phyloP scores from a whole-genome alignment of 2,329 filamentous ascomycete genomes.

The Fusarium circinatum region DNA sequence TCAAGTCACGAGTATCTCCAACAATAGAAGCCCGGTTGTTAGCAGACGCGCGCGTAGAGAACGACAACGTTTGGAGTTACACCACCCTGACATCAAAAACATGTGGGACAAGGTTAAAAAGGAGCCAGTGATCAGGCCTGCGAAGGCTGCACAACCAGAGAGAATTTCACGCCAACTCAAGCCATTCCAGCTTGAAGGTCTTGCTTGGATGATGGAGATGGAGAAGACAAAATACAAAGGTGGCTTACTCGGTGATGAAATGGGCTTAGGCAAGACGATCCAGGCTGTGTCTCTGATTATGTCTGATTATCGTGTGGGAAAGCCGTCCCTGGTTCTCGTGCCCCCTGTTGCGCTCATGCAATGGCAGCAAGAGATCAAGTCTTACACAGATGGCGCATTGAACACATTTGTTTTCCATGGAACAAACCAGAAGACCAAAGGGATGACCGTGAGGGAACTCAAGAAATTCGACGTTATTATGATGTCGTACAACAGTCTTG shows the following conservation, averaged over 20 bases:
- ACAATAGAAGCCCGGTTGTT: constrained; percentile 46
- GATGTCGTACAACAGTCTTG: constrained; percentile 94
- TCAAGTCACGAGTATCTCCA: constrained; percentile 33
- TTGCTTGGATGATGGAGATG: constrained; percentile 94
- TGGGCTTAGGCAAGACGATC: constrained; percentile 99
- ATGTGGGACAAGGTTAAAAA: constrained; percentile 86
- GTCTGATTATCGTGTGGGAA: constrained; percentile 90
- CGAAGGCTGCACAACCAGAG: constrained; percentile 61
- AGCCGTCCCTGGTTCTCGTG: constrained; percentile 87
- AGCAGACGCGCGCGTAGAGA: constrained; percentile 53
- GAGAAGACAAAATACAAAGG: constrained; percentile 88
- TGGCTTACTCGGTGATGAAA: constrained; percentile 93
- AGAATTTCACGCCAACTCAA: constrained; percentile 87
- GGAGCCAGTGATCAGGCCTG: constrained; percentile 71
- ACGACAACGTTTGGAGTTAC: constrained; percentile 74
- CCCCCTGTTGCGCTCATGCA: constrained; percentile 96
- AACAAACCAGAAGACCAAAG: constrained; percentile 84
- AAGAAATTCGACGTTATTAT: constrained; percentile 92
- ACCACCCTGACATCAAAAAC: constrained; percentile 81
- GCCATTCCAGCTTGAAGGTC: constrained; percentile 90
- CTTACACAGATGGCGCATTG: constrained; percentile 86
- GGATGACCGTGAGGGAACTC: constrained; percentile 77
- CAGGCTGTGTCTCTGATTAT: constrained; percentile 98
- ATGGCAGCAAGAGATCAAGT: constrained; percentile 84
- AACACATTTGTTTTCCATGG: constrained; percentile 93